A percentile compares a stretch with the other conserved stretches of the same genome.
Conservation (phyloP, 371 early-diverging fungal genomes). For the Thermomucor indicae-seudaticae region DNA sequence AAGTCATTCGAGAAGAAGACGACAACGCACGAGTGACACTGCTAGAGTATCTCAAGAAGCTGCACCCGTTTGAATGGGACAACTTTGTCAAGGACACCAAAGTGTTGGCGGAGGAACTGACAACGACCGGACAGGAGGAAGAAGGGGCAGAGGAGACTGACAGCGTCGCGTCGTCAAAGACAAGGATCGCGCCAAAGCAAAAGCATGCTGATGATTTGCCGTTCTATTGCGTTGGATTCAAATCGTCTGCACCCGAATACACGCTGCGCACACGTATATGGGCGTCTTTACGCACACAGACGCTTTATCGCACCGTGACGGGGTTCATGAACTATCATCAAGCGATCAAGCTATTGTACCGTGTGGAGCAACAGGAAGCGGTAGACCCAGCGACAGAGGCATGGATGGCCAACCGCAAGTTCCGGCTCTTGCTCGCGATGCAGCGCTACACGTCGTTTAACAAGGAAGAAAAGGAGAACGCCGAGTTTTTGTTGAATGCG, state of each 20-base stretch:
- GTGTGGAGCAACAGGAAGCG: slow-evolving; percentile 69
- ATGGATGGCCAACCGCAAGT: slow-evolving; percentile 72
- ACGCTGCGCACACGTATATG: slow-evolving; percentile 85
- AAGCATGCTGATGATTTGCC: slow-evolving; percentile 70
- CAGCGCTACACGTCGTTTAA: slow-evolving; percentile 75
- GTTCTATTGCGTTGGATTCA: slow-evolving; percentile 81
- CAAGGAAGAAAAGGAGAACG: slow-evolving; percentile 75
- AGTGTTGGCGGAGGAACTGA: slow-evolving; percentile 63
- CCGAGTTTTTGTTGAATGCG: slow-evolving; percentile 69
- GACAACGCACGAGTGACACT: slow-evolving; percentile 74
- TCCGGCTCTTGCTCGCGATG: slow-evolving; percentile 85
- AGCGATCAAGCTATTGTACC: slow-evolving; percentile 77
- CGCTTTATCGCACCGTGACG: slow-evolving; percentile 82
- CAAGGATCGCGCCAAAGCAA: too few species aligned
- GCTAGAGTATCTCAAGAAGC: slow-evolving; percentile 80
- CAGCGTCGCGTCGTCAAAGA: slow-evolving; percentile 2
- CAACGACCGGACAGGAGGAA: background rate
- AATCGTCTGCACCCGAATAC: slow-evolving; percentile 78
- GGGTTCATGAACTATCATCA: slow-evolving; percentile 89
- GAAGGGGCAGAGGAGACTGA: background rate
- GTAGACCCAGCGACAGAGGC: slow-evolving; percentile 63
- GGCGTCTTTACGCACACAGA: slow-evolving; percentile 87
- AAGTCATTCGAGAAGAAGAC: slow-evolving; percentile 83
- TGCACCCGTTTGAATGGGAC: slow-evolving; percentile 84
- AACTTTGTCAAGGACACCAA: slow-evolving; percentile 89